phyloP scores from a whole-genome alignment of 1,284 basidiomycete genomes.

The Cutaneotrichosporon cutaneum region DNA sequence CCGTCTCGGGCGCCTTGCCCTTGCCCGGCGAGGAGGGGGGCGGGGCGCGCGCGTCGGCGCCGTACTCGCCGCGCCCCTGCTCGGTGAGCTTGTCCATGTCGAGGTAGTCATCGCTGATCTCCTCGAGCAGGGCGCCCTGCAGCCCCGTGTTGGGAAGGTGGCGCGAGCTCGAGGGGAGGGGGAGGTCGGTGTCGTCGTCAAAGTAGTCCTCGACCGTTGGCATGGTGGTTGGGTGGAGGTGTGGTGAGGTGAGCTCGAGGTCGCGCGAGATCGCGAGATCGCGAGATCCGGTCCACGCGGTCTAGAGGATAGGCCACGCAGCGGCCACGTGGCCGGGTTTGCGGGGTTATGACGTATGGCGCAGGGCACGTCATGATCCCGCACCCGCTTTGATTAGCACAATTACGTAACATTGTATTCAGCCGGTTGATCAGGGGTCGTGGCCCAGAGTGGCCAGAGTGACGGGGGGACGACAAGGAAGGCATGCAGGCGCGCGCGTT shows the following conservation, averaged over 20 bases:
- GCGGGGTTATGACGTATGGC: constrained; percentile 16
- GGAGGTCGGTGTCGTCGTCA: constrained; percentile 83
- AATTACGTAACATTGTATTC: no score
- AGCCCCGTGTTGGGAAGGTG: constrained; percentile 65
- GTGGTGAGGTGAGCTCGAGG: background rate
- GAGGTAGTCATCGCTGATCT: constrained; percentile 57
- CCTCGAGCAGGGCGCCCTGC: constrained; percentile 71
- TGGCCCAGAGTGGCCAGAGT: no score
- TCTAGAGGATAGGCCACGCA: no score
- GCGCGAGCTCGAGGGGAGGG: constrained; percentile 53
- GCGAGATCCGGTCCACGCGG: no score
- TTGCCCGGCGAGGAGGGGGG: constrained; percentile 30
- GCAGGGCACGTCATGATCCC: no score
- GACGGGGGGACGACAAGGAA: no score
- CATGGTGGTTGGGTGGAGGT: constrained; percentile 31
- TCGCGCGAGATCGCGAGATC: no score
- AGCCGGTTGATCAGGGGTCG: no score
- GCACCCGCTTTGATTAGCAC: no score
- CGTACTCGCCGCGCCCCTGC: constrained; percentile 52
- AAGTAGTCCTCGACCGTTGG: constrained; percentile 58
- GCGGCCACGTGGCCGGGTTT: constrained; percentile 8
- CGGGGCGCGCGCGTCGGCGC: constrained; percentile 39
- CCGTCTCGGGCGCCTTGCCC: constrained; percentile 36
- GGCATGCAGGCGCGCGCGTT: no score
- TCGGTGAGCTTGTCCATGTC: constrained; percentile 55